These are phyloP conservation scores for Sisymbrium altissimum DNA, from an alignment of 345 rosid species.

Conservation along the genomic window DNA sequence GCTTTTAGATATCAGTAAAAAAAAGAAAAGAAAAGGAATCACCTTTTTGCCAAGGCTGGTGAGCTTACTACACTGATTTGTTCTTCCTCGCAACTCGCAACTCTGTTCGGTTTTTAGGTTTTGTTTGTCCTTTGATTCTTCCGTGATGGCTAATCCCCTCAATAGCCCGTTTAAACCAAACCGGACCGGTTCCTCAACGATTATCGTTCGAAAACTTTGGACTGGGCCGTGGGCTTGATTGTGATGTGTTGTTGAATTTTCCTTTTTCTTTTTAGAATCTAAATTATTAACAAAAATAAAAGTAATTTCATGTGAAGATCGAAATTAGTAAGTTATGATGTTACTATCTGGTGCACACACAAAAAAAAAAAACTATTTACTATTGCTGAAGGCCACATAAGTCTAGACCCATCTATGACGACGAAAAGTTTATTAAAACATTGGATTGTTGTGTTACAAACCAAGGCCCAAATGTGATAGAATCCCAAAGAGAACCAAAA, in stretches of 20 bases:
- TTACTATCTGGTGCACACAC: too few relatives aligned
- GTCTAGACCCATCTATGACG: too few relatives aligned
- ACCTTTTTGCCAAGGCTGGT: conserved; percentile 11
- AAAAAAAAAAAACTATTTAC: too few relatives aligned
- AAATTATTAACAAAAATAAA: too few relatives aligned
- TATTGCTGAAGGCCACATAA: too few relatives aligned
- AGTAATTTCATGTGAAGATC: too few relatives aligned
- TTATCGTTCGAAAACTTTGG: not conserved
- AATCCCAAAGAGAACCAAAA: not conserved
- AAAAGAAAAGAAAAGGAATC: not conserved
- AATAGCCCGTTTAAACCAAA: not conserved
- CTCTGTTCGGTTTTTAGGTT: not conserved
- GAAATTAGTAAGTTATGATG: too few relatives aligned
- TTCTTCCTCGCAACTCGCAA: conserved; percentile 1
- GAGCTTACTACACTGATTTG: not conserved
- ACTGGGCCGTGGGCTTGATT: not conserved
- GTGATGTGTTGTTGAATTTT: not conserved
- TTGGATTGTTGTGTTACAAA: not conserved
- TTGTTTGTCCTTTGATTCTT: not conserved
- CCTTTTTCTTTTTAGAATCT: too few relatives aligned
- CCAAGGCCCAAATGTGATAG: not conserved
- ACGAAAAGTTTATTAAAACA: not conserved
- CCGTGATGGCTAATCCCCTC: not conserved
- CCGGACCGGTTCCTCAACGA: not conserved
- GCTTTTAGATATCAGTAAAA: not conserved